Evolutionary conservation across 208 protist species (phyloP), one percentile per base, ranked within the genome.

Genomic region (Borovskyia barvae): DNA sequence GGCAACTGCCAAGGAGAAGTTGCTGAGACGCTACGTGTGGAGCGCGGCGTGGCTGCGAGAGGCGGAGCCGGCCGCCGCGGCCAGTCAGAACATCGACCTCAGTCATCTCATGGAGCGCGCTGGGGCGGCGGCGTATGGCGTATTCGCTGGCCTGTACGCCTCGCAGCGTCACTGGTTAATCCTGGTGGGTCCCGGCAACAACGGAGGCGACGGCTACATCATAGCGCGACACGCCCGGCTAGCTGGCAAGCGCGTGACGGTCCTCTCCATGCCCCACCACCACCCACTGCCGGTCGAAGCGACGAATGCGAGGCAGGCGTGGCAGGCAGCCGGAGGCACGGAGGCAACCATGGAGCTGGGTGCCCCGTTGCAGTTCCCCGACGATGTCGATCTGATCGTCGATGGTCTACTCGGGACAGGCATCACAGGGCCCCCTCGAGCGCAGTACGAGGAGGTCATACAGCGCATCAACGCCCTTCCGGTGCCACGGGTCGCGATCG

Each of bases 141-240:
- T 85, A 17, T 75, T 67, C 41, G 26, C 59, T 0, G n/a, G 12
- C 19, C 56, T 71, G 11, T 90, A 85, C 76, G 19, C 54, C 19
- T 5, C 54, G 9, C 32, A 77, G 46, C 35, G 28, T 33, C 75
- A 88, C 42, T 94, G 82, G 77, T 51, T 92, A 0, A 81, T 94
- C 28, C 48, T 94, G 1, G 80, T 86, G 32, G 88, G 88, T n/a
- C 52, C 79, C 1, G 88, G 88, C 32, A 94, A 94, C 68, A 94
- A 94, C 56, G 88, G 88, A 14, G 88, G 88, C 7, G 88, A 94
- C 67, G 88, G 82, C 12, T 92, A 85, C 74, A 82, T 87, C 26
- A 76, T 94, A 26, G 88, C 88, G 0, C 73, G 74, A 1, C 76
- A 77, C 47, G 81, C 82, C 35, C 63, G 66, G 2, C 37, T 40